Evolutionary conservation across 2,329 filamentous ascomycete species (phyloP).

Genomic region (Penicillium sclerotigenum): DNA sequence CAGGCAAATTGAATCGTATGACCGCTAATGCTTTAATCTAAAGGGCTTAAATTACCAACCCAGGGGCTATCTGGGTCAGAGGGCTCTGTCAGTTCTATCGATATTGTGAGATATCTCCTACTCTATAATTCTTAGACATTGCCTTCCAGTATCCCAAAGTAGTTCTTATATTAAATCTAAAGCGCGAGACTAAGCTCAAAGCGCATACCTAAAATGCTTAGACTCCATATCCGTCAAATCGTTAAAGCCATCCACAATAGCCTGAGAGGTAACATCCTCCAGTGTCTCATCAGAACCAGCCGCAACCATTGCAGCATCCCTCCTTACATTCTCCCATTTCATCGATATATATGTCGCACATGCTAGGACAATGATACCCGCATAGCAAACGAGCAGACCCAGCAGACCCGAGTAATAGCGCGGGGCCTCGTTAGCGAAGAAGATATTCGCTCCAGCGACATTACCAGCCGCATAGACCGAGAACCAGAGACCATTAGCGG

Average conservation of each 20-base stretch:
- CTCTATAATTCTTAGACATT: too few species aligned
- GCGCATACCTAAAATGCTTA: conserved; percentile 36
- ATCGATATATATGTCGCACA: conserved; percentile 24
- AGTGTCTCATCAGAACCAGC: conserved; percentile 1
- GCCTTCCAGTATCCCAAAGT: not conserved
- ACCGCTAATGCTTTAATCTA: not conserved
- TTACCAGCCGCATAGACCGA: conserved; percentile 49
- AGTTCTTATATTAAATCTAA: not conserved
- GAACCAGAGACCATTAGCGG: conserved; percentile 52
- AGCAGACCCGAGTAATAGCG: conserved; percentile 47
- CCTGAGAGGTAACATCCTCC: conserved; percentile 18
- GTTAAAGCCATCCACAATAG: conserved; percentile 35
- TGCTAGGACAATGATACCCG: conserved; percentile 40
- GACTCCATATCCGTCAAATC: conserved; percentile 39
- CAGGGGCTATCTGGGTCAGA: too few species aligned
- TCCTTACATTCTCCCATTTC: conserved; percentile 26
- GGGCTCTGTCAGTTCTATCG: not conserved
- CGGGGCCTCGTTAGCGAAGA: conserved; percentile 45
- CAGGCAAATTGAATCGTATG: not conserved
- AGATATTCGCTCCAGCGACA: conserved; percentile 49
- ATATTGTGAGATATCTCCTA: not conserved
- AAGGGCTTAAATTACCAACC: not conserved
- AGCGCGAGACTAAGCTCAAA: conserved; percentile 15
- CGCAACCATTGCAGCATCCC: conserved; percentile 13
- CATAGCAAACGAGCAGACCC: conserved; percentile 45